Conservation (phyloP, 1,284 basidiomycete genomes). For the Rhizoctonia solani region DNA sequence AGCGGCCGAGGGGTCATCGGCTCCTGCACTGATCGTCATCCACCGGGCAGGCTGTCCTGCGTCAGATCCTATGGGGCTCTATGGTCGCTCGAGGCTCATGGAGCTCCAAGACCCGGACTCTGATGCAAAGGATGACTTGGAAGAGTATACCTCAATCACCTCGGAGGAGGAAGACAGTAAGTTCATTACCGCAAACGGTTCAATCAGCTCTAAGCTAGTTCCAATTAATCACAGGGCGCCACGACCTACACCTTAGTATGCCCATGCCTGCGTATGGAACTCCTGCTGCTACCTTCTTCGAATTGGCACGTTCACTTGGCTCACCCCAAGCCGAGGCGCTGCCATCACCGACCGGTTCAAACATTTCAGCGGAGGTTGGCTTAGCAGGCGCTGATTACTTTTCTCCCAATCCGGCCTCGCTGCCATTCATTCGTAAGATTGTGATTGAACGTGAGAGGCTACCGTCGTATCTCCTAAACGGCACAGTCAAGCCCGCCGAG, state of each 20-base stretch:
- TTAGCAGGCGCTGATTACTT: slow-evolving; percentile 24
- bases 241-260: background rate
- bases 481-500: slow-evolving; percentile 8
- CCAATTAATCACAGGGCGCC: background rate
- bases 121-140: background rate
- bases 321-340: background rate
- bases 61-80: background rate
- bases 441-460: slow-evolving; percentile 21
- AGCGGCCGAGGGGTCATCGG: background rate
- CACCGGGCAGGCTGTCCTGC: slow-evolving; percentile 7
- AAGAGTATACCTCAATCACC: background rate
- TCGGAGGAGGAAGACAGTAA: slow-evolving; percentile 21
- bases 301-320: background rate
- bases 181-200: background rate
- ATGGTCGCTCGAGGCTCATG: slow-evolving; percentile 12
- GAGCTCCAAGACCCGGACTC: background rate
- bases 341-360: background rate
- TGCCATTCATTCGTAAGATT: slow-evolving; percentile 11
- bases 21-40: background rate
- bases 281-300: slow-evolving; percentile 5
- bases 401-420: background rate
- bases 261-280: slow-evolving; percentile 10
- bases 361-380: background rate
- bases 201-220: background rate
- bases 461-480: slow-evolving; percentile 19